Conservation (phyloP, 2,329 filamentous ascomycete species). For the Cladorrhinum sp. region DNA sequence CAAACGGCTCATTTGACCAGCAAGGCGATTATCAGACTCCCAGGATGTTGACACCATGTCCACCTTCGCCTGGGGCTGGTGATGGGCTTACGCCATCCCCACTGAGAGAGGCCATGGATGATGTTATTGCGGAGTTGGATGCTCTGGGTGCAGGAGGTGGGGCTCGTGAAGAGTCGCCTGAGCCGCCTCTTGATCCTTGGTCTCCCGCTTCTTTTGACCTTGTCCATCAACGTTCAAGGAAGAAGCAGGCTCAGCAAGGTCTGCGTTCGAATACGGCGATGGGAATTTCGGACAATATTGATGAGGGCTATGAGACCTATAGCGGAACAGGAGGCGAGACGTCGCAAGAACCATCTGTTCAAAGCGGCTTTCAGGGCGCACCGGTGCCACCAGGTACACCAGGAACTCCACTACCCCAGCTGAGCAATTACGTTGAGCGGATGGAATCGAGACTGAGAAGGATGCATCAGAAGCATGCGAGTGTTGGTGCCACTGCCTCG, state of each 20-base stretch:
- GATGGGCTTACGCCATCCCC: constrained; percentile 82
- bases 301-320: constrained; percentile 60
- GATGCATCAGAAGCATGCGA: constrained; percentile 61
- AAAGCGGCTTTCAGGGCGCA: neutral
- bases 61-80: constrained; percentile 63
- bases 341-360: neutral
- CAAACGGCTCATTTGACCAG: constrained; percentile 36
- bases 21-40: constrained; percentile 50
- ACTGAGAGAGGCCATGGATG: constrained; percentile 91
- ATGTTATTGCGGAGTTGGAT: constrained; percentile 92
- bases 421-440: constrained; percentile 83
- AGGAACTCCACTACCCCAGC: constrained; percentile 58
- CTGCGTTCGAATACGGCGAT: constrained; percentile 69
- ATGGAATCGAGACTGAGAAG: constrained; percentile 82
- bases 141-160: constrained; percentile 66
- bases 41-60: constrained; percentile 59
- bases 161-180: constrained; percentile 46
- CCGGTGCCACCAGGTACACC: neutral
- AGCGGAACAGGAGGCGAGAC: constrained; percentile 38
- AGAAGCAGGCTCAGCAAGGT: constrained; percentile 28
- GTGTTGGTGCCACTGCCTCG: constrained; percentile 47
- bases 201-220: constrained; percentile 81
- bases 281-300: constrained; percentile 58
- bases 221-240: constrained; percentile 43
- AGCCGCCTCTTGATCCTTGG: constrained; percentile 69